Base-by-base conservation (phyloP, 352 stramenopile species). In the Plasmopara halstedii region DNA sequence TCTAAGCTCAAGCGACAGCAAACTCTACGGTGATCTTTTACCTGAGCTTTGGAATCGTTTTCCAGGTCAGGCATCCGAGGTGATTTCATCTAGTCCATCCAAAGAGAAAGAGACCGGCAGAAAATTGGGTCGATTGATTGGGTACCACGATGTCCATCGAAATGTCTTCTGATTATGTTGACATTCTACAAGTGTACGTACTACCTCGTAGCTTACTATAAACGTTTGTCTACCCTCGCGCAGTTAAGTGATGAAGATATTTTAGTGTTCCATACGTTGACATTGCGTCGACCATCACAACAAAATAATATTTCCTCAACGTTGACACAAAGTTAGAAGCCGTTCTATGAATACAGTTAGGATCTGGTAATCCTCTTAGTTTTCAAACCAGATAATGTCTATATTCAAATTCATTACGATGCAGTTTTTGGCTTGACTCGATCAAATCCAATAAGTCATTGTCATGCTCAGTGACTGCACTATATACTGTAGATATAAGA, bases 81-180 rank as follows among this genome's bases (percentile, higher is more conserved):
- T 41, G 10, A 33, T 22, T 15, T 17, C 35, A 15, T 63, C 56
- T 14, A 60, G 50, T 21, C 42, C 43, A 13, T 42, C 44, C 6
- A 64, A 56, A 15, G 55, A 63, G 50, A 67, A 79, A 14, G 50
- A 68, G 8, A 47, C 83, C 17, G 53, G 69, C 13, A 83, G 57
- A 56, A 86, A 85, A 59, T 57, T 84, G 10, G 76, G 69, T 11
- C 69, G 76, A 19, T 66, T 85, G 50, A 85, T 83, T 2, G 64
- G 67, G 29, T 73, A 82, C 17, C 67, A 81, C 15, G 48, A 62
- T 32, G 55, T 70, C 27, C 72, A 70, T 22, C 67, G 76, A 55
- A 60, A 85, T 50, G 66, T 88, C 27, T 85, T 88, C 35, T 88
- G 54, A 61, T 47, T 29, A 29, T 4, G 25, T 4, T 29, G 23